Percentiles rank a stretch among this genome's conserved stretches.
Conservation (phyloP, 495 filamentous ascomycete genomes). For the Lichina pygmaea region DNA sequence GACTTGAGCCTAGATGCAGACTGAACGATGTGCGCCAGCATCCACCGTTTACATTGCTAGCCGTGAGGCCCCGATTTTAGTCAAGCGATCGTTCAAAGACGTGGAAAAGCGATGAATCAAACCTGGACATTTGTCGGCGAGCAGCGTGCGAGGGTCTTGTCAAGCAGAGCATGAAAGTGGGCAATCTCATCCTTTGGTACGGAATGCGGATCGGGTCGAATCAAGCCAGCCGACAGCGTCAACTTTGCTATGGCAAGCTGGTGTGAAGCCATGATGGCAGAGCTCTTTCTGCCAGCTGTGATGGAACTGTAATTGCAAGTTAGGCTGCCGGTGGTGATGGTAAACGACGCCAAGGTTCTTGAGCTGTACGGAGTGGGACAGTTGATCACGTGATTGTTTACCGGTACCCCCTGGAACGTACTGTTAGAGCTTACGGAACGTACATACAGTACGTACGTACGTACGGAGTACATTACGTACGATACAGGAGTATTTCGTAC, state of each 20-base stretch:
- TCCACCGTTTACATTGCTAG: slow-evolving; percentile 76
- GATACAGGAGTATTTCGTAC: no score
- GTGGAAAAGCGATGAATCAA: slow-evolving; percentile 28
- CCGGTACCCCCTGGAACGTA: no score
- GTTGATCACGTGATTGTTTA: no score
- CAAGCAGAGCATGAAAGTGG: slow-evolving; percentile 38
- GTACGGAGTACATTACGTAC: no score
- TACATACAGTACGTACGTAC: no score
- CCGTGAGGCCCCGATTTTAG: slow-evolving; percentile 19
- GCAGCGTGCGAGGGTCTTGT: slow-evolving; percentile 43
- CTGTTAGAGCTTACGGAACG: no score
- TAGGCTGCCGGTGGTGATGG: no score
- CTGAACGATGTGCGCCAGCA: slow-evolving; percentile 38
- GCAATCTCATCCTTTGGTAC: slow-evolving; percentile 47
- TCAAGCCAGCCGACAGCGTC: slow-evolving; percentile 44
- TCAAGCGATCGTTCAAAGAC: slow-evolving; percentile 19
- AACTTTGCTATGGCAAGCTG: slow-evolving; percentile 63
- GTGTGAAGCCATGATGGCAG: slow-evolving; percentile 32
- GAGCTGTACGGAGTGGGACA: no score
- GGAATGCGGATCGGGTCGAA: slow-evolving; percentile 47
- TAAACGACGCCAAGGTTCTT: no score
- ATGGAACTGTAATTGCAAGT: no score
- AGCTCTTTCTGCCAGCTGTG: no score
- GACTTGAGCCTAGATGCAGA: slow-evolving; percentile 38
- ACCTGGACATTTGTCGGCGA: slow-evolving; percentile 79